These are phyloP conservation scores for Cystobasidium tubakii DNA, from an alignment of 768 basidiomycete genomes.

Conservation along the genomic window DNA sequence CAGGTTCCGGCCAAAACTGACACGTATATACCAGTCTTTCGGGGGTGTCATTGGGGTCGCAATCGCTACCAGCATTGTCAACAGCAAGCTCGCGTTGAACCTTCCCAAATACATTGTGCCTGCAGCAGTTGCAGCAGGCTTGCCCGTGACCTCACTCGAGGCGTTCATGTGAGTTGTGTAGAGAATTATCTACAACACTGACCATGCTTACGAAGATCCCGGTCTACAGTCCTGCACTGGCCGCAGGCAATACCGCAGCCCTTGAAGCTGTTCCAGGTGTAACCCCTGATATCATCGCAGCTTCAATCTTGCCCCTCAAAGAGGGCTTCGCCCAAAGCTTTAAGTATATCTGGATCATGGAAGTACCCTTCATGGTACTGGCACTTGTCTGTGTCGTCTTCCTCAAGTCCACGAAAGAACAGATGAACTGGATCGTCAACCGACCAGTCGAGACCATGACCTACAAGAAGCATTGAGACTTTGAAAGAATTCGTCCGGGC, in stretches of 20 bases:
- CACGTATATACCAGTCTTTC: too few relatives aligned
- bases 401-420: background rate
- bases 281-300: background rate
- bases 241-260: background rate
- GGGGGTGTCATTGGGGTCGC: background rate
- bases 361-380: background rate
- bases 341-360: conserved; percentile 9
- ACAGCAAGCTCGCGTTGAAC: background rate
- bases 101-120: conserved; percentile 5
- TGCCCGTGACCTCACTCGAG: background rate
- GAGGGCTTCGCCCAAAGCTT: background rate
- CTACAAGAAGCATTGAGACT: background rate
- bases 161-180: conserved; percentile 2
- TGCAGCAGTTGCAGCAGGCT: conserved; percentile 1
- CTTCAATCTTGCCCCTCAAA: background rate
- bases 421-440: conserved; percentile 5
- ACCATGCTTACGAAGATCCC: too few relatives aligned
- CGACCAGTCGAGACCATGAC: background rate
- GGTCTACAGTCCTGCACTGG: background rate
- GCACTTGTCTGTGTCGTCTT: background rate
- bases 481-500: too few relatives aligned
- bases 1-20: too few relatives aligned
- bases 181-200: too few relatives aligned
- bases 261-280: background rate
- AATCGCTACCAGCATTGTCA: conserved; percentile 5